A percentile compares a stretch with the other conserved stretches of the same genome.
These are phyloP conservation scores for Lachancea cidri DNA, from an alignment of 805 yeast genomes.

Conservation along the genomic window DNA sequence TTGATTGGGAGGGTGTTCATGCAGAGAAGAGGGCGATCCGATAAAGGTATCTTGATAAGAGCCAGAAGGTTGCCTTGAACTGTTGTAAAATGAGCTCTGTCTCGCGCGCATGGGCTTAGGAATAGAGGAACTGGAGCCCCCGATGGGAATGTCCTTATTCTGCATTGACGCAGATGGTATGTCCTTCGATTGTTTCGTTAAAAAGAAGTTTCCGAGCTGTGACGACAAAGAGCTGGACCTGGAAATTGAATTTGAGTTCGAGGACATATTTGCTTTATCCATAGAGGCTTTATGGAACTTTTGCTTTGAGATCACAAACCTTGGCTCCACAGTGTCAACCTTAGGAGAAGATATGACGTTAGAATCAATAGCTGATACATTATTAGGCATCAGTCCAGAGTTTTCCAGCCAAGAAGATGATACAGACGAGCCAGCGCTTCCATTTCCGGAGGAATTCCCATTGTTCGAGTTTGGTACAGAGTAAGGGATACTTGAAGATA, in stretches of 20 bases:
- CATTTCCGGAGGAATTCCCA: constrained; percentile 22
- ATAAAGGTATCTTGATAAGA: constrained; percentile 22
- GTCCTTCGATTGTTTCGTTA: constrained; percentile 26
- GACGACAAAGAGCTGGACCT: constrained; percentile 33
- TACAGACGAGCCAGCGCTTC: constrained; percentile 28
- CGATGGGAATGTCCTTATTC: constrained; percentile 10
- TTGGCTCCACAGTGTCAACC: constrained; percentile 69
- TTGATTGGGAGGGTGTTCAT: constrained; percentile 34
- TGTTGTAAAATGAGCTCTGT: constrained; percentile 31
- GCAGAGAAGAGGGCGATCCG: constrained; percentile 33
- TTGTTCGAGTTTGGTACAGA: constrained; percentile 62
- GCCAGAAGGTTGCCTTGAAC: constrained; percentile 32
- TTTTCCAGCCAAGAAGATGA: constrained; percentile 33
- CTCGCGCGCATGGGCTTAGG: constrained; percentile 34
- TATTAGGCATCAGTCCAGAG: constrained; percentile 37
- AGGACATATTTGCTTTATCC: constrained; percentile 21
- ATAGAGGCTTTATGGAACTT: constrained; percentile 35
- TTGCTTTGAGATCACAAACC: constrained; percentile 79
- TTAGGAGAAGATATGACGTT: constrained; percentile 69
- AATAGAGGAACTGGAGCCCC: constrained; percentile 24
- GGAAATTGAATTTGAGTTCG: constrained; percentile 17
- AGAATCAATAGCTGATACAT: constrained; percentile 42
- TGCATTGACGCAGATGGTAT: constrained; percentile 10
- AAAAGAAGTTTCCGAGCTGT: constrained; percentile 32
- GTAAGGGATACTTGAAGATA: constrained; percentile 62